Conservation (phyloP, 2,329 filamentous ascomycete species). For the Huntiella savannae region DNA sequence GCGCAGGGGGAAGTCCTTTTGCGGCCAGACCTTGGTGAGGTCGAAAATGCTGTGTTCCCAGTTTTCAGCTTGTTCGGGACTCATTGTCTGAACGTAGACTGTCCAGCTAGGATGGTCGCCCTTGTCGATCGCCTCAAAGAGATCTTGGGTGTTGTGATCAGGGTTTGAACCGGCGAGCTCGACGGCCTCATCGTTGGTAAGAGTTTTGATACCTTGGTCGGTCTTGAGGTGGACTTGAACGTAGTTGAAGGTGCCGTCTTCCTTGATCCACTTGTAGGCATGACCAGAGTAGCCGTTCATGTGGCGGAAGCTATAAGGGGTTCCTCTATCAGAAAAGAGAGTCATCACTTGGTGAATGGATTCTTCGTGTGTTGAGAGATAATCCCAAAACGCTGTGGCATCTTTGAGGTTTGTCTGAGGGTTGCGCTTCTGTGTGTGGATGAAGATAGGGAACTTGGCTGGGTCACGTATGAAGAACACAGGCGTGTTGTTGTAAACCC, state of each 20-base stretch:
- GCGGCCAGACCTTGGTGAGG: constrained; percentile 51
- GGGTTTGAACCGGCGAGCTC: constrained; percentile 37
- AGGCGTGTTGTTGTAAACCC: constrained; percentile 59
- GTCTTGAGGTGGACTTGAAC: constrained; percentile 46
- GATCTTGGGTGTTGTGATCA: constrained; percentile 43
- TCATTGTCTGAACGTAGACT: constrained; percentile 43
- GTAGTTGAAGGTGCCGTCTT: constrained; percentile 46
- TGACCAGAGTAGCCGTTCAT: constrained; percentile 52
- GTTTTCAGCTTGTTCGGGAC: constrained; percentile 40
- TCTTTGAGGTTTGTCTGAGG: constrained; percentile 52
- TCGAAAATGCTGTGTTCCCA: constrained; percentile 48
- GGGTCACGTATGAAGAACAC: constrained; percentile 62
- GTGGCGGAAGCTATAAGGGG: constrained; percentile 43
- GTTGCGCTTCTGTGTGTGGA: constrained; percentile 61
- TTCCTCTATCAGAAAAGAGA: constrained; percentile 47
- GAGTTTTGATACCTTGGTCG: constrained; percentile 40
- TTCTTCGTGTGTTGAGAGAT: constrained; percentile 40
- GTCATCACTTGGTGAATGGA: constrained; percentile 44
- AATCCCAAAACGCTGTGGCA: constrained; percentile 37
- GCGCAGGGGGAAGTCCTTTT: constrained; percentile 39
- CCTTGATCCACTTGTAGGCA: constrained; percentile 47
- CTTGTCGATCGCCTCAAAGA: constrained; percentile 41
- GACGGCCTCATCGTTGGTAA: constrained; percentile 37
- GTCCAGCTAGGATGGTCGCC: constrained; percentile 46
- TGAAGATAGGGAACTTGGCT: constrained; percentile 55